These are phyloP conservation scores for Thalassiosira livingstoniorum DNA, from an alignment of 352 stramenopile species.

Conservation along the genomic window DNA sequence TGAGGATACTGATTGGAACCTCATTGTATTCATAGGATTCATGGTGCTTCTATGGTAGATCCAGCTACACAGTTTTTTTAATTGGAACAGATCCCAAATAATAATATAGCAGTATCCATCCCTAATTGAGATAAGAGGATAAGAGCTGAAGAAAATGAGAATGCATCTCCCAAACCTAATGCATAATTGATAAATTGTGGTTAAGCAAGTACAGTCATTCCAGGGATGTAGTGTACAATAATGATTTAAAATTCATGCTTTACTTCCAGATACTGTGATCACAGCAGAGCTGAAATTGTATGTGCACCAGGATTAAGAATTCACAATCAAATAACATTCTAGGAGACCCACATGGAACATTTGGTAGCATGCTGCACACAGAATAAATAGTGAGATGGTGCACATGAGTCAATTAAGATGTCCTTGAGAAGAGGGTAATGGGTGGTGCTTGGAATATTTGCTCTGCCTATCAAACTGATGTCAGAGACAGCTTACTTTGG, in stretches of 20 bases:
- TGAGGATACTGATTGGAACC: not conserved
- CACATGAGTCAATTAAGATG: slow-evolving; percentile 5
- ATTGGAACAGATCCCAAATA: not conserved
- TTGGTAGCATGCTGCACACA: slow-evolving; percentile 49
- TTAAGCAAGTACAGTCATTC: slow-evolving; percentile 1
- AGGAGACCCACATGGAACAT: slow-evolving; percentile 46
- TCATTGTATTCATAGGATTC: slow-evolving; percentile 42
- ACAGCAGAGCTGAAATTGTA: slow-evolving; percentile 43
- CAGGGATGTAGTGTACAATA: slow-evolving; percentile 8
- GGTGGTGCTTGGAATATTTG: slow-evolving; percentile 45
- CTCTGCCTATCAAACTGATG: slow-evolving; percentile 53
- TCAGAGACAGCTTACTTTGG: slow-evolving; percentile 61
- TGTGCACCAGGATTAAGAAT: slow-evolving; percentile 50
- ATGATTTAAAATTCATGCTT: slow-evolving; percentile 29
- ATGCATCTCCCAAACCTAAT: slow-evolving; percentile 5
- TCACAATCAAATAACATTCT: slow-evolving; percentile 62
- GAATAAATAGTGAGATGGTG: slow-evolving; percentile 42
- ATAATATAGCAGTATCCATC: no score
- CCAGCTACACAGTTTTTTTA: slow-evolving; percentile 39
- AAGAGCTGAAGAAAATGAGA: not conserved
- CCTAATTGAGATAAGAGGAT: not conserved
- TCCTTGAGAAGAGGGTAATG: slow-evolving; percentile 40
- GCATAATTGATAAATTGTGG: slow-evolving; percentile 12
- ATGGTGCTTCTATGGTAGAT: slow-evolving; percentile 71
- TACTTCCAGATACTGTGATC: slow-evolving; percentile 31